Conservation (phyloP, 208 protist species). For the Crithidia mellificae region DNA sequence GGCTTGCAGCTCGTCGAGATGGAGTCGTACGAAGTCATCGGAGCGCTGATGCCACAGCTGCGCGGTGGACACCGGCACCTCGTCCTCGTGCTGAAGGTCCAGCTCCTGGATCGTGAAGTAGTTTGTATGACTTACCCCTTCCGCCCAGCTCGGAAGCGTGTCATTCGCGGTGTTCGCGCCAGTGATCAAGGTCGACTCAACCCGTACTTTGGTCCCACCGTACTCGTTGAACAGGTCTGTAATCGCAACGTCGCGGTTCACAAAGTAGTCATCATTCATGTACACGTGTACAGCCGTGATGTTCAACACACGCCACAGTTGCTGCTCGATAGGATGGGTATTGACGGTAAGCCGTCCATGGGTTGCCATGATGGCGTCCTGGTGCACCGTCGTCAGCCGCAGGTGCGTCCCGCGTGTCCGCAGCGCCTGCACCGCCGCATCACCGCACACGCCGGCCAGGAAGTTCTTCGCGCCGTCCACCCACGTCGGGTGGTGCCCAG, state of each 20-base stretch:
- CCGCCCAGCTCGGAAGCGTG: slow-evolving; percentile 11
- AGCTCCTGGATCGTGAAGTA: slow-evolving; percentile 26
- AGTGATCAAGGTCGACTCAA: slow-evolving; percentile 27
- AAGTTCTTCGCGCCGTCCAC: slow-evolving; percentile 74
- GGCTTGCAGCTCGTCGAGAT: slow-evolving; percentile 5
- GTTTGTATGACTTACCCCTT: slow-evolving; percentile 21
- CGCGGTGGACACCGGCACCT: slow-evolving; percentile 1
- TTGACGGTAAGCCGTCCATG: slow-evolving; percentile 49
- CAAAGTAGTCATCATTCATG: slow-evolving; percentile 82
- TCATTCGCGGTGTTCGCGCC: slow-evolving; percentile 5
- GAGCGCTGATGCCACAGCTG: slow-evolving; percentile 23
- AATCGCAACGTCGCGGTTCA: slow-evolving; percentile 58
- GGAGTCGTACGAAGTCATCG: background rate
- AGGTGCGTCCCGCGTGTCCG: slow-evolving; percentile 39
- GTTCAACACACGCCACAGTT: slow-evolving; percentile 62
- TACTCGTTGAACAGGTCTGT: slow-evolving; percentile 63
- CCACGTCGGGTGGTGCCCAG: slow-evolving; percentile 93
- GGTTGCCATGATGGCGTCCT: slow-evolving; percentile 57
- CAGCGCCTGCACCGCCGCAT: slow-evolving; percentile 24
- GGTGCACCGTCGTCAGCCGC: slow-evolving; percentile 68
- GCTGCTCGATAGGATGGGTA: slow-evolving; percentile 57
- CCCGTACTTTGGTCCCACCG: slow-evolving; percentile 59
- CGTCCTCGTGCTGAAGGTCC: slow-evolving; percentile 20
- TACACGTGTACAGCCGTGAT: slow-evolving; percentile 58
- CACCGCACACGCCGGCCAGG: slow-evolving; percentile 38